Evolutionary conservation across 805 yeast genomes (phyloP), one percentile per base, ranked within the genome.

Genomic region (Candida mattraensis): DNA sequence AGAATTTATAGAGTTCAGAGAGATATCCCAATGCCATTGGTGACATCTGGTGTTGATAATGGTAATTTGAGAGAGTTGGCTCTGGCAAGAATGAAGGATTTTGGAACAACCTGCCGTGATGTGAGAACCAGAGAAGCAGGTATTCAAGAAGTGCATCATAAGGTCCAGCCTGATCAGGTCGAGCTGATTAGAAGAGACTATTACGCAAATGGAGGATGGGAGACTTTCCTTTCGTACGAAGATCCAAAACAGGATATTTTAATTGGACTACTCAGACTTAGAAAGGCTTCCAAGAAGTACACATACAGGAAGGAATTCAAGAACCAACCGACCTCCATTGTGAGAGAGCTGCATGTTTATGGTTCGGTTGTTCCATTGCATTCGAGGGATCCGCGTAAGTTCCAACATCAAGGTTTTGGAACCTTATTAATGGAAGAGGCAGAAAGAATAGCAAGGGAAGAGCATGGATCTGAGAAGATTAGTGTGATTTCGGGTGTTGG

Each of bases 321-420:
- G 0, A 61, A 69, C 7, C 95, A 88, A 63, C 91, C 80, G 42
- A 86, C 97, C 0, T 87, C 96, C 2, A 79, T 93, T 36, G 97
- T 93, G n/a, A 78, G 99, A 63, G 99, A 93, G 61, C 69, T 93
- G 47, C 99, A 93, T 54, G 99, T 93, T 19, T 93, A 93, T 55
- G 99, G 99, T 10, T 85, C 95, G 4, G 99, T 89, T 13, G 99
- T 93, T 14, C 98, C 99, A 3, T 65, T 93, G 39, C 99, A 93
- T 60, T 84, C 94, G 3, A 75, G 98, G 49, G 99, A 93, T 63
- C 99, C 99, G 29, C 76, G 96, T 55, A 93, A 93, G 63, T 93
- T 93, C 70, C 99, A 93, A 67, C 99, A 93, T 68, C 99, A 93
- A 70, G 99, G 99, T 14, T 93, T 91, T 60, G 99, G 99, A 45